Percentiles rank a stretch among this genome's conserved stretches.
Conservation (phyloP, 192 early-diverging fungal genomes). For the Backusella psychrophila region DNA sequence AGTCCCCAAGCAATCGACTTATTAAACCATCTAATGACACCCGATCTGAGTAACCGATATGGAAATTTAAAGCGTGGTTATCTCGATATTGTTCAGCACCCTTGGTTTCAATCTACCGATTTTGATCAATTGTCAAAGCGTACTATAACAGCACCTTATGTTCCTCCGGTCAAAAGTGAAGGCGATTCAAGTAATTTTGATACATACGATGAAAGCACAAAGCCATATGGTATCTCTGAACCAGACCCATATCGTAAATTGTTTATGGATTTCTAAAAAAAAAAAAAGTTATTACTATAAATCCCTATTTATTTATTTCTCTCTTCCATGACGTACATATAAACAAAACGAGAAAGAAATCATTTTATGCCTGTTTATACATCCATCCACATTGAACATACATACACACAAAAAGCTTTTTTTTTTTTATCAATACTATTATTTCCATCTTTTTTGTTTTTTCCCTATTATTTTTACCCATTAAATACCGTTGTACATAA, state of each 20-base stretch:
- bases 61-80: constrained; percentile 52
- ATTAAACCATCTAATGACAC: constrained; percentile 70
- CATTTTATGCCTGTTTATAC: constrained; percentile 27
- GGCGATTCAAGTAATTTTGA: constrained; percentile 40
- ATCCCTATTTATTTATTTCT: neutral
- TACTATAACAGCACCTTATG: constrained; percentile 44
- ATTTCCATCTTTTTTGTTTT: neutral
- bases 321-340: neutral
- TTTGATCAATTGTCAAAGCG: constrained; percentile 45
- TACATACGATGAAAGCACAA: constrained; percentile 32
- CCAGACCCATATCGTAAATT: constrained; percentile 12
- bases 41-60: constrained; percentile 75
- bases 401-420: neutral
- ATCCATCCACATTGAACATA: neutral
- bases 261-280: constrained; percentile 23
- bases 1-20: constrained; percentile 68
- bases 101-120: constrained; percentile 65
- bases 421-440: neutral
- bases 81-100: constrained; percentile 77
- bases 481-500: neutral
- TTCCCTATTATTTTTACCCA: neutral
- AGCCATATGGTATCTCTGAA: constrained; percentile 11
- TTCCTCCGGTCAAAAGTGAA: constrained; percentile 45
- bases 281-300: neutral
- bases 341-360: neutral